Percentiles rank a stretch among this genome's conserved stretches.
phyloP scores from a whole-genome alignment of 2,329 filamentous ascomycete species.

The Harringtonia lauricola region DNA sequence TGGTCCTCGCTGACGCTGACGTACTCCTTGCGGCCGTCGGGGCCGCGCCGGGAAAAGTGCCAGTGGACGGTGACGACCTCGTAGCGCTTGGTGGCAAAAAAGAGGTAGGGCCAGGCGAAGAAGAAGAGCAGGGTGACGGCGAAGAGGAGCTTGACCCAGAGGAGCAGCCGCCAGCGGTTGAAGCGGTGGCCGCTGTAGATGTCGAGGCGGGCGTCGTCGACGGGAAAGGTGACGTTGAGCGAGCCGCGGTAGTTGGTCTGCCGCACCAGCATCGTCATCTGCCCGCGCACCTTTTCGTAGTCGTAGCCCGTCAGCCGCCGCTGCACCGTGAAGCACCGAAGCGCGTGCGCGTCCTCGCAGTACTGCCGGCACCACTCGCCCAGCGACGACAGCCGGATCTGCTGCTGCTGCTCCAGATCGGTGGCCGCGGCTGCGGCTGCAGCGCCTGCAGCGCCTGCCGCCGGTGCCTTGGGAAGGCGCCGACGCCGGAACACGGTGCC shows the following conservation, averaged over 20 bases:
- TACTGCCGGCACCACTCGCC: constrained; percentile 59
- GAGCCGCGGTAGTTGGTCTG: constrained; percentile 58
- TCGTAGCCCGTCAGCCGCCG: constrained; percentile 51
- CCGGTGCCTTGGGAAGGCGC: too few species aligned
- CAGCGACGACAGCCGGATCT: too few species aligned
- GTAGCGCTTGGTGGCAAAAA: constrained; percentile 56
- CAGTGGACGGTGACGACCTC: constrained; percentile 52
- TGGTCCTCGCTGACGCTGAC: constrained; percentile 43
- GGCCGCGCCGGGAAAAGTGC: constrained; percentile 33
- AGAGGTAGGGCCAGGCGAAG: constrained; percentile 60
- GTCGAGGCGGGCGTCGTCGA: constrained; percentile 43
- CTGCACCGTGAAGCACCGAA: constrained; percentile 45
- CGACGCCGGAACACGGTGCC: constrained; percentile 47
- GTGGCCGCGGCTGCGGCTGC: not conserved
- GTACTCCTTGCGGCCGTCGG: constrained; percentile 31
- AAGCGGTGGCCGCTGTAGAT: constrained; percentile 52
- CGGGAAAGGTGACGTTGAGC: constrained; percentile 47
- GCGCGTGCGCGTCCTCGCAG: constrained; percentile 42
- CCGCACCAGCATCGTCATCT: constrained; percentile 46
- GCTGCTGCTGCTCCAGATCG: constrained; percentile 17
- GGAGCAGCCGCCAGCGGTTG: constrained; percentile 54
- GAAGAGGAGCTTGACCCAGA: constrained; percentile 54
- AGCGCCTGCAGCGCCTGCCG: constrained; percentile 17
- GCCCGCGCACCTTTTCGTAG: constrained; percentile 34
- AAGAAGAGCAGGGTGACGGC: constrained; percentile 58